These are phyloP conservation scores for Trypanosoma scelopori DNA, from an alignment of 208 protist genomes.

Conservation along the genomic window DNA sequence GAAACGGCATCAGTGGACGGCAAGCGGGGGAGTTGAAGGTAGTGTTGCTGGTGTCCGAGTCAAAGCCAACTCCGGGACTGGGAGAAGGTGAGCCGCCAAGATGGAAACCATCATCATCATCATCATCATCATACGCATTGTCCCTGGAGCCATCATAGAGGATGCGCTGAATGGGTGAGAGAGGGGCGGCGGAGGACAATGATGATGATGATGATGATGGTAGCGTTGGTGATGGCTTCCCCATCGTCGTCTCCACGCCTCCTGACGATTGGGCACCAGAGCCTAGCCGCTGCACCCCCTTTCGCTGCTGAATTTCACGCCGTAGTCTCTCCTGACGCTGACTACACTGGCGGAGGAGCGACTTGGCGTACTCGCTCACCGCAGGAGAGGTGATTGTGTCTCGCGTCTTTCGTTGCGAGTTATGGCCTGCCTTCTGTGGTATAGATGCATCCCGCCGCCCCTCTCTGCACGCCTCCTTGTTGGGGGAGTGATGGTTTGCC, in stretches of 20 bases:
- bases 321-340: conserved; percentile 1
- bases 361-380: conserved; percentile 18
- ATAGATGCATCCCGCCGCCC: background rate
- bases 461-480: background rate
- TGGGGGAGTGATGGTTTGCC: background rate
- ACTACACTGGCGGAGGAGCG: conserved; percentile 11
- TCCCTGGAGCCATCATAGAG: too few species aligned
- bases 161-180: conserved; percentile 9
- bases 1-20: conserved; percentile 11
- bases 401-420: background rate
- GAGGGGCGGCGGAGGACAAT: too few species aligned
- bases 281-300: background rate
- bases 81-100: background rate
- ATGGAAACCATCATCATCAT: conserved; percentile 8
- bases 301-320: conserved; percentile 15
- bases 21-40: background rate
- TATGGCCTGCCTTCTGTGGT: background rate
- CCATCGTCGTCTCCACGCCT: background rate
- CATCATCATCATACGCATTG: background rate
- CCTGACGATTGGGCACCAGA: background rate
- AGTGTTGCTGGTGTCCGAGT: background rate
- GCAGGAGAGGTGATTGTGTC: conserved; percentile 2
- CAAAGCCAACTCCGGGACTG: background rate
- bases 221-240: too few species aligned
- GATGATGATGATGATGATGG: background rate